Evolutionary conservation across 2,329 filamentous ascomycete species (phyloP).

Genomic region (Calycina herbarum): DNA sequence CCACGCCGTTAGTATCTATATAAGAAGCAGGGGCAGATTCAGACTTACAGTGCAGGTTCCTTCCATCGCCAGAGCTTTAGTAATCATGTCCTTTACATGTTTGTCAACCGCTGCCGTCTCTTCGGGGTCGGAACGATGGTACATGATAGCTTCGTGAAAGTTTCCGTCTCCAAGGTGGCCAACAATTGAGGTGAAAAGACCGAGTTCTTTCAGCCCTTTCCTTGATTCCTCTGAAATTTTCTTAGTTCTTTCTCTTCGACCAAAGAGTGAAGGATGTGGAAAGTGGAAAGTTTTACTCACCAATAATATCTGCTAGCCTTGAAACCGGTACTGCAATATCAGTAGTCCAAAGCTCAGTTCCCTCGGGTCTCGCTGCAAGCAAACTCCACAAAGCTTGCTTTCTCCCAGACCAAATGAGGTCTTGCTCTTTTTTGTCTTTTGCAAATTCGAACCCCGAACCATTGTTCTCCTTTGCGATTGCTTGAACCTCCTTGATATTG

Average conservation of each 20-base stretch:
- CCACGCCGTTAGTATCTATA: conserved; percentile 17
- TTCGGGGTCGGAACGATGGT: conserved; percentile 67
- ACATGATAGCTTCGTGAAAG: conserved; percentile 66
- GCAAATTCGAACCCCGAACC: conserved; percentile 74
- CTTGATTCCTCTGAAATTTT: conserved; percentile 63
- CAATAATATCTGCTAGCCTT: conserved; percentile 69
- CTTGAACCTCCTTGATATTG: conserved; percentile 67
- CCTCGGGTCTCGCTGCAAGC: conserved; percentile 63
- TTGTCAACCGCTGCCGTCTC: conserved; percentile 73
- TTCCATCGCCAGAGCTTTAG: conserved; percentile 85
- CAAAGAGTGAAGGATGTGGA: neutral
- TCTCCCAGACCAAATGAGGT: conserved; percentile 74
- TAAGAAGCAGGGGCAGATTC: neutral
- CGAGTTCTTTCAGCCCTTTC: conserved; percentile 79
- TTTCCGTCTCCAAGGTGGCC: conserved; percentile 89
- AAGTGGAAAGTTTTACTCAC: conserved; percentile 68
- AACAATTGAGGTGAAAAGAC: conserved; percentile 79
- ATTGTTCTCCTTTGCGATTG: conserved; percentile 63
- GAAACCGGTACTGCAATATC: conserved; percentile 82
- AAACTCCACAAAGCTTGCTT: conserved; percentile 83
- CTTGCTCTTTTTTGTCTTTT: conserved; percentile 65
- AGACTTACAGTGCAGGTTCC: conserved; percentile 71
- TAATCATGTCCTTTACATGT: conserved; percentile 84
- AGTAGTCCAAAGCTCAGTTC: conserved; percentile 71
- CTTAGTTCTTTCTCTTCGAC: neutral